Base-by-base conservation (phyloP, 2,329 filamentous ascomycete species). In the Cryphonectria japonica region DNA sequence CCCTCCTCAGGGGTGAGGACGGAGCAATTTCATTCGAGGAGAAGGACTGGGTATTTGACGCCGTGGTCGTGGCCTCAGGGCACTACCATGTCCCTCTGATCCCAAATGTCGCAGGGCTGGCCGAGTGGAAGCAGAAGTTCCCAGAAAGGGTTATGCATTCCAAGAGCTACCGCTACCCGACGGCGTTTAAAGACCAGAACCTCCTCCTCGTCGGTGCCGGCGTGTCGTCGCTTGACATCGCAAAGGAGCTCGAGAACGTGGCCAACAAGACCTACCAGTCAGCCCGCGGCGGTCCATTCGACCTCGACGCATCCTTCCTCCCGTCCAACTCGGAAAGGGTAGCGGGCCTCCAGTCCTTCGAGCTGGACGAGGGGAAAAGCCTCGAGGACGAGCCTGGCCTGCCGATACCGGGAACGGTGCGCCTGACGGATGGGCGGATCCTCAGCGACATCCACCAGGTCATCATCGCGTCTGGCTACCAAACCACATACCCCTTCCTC, bases 401-500 rank as follows among this genome's bases (percentile, higher is more conserved):
- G 0, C 75, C 82, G 0, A 84, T 90, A 11, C 86, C 87, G 0
- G 83, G 86, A 0, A 83, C 78, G 0, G 79, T 89, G 0, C 80
- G 83, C 0, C 79, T 93, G 0, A 84, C 82, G 60, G 85, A 88
- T 34, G 90, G 89, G 0, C 75, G 80, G 0, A 79, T 79, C 0
- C 75, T 93, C 0, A 81, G 81, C 29, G 82, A 84, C 13, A 87
- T 93, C 50, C 85, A 93, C 75, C 80, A 83, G 22, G 83, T 93
- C 0, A 83, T 93, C 29, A 76, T 93, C 6, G 89, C 87, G 22
- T 93, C 91, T 0, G 91, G 92, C 0, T 93, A 93, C 75, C 87
- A 91, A 75, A 88, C 89, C 19, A 88, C 88, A 0, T 85, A 91
- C 22, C 91, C 91, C 0, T 93, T 92, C 74, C 81, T 93, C 0